Evolutionary conservation across 352 stramenopile genomes (phyloP), one percentile per base, ranked within the genome.

Genomic region (Phytopythium cucurbitacearum): DNA sequence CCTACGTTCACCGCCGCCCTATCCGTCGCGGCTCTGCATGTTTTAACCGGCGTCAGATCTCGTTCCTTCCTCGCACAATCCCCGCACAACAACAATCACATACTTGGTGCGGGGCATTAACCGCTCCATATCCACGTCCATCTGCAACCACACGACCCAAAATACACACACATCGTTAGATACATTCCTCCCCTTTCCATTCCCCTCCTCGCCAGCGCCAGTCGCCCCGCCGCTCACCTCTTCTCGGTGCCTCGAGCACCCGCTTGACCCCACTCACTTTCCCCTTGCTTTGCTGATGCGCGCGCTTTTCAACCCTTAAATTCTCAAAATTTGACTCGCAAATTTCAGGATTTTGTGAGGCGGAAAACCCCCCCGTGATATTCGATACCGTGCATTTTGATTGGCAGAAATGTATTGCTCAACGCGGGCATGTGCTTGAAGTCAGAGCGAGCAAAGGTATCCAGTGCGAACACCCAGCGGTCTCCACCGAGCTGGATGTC

Each of bases 91-190:
- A 16, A 32, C 11, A 41, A 41, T 4, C 46, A 35, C 15, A 51
- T 59, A 91, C 81, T 71, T 85, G 44, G 78, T 89, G 28, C 81
- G 78, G 38, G 81, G 81, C 81, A 91, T 91, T 12, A 87, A 65
- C 59, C 57, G 40, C 46, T 80, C 74, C 21, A 91, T 71, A 21
- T 89, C 81, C 56, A 89, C 76, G 16, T 53, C 48, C 48, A 53
- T 53, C 47, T 41, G 21, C 43, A 3, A 1, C 40, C 40, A 15
- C 40, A 28, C 21, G 21, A 28, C 21, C 21, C 21, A 28, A 28
- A 28, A 28, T 2, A 28, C 21, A 28, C 21, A 28, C 21, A 28
- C 2, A 28, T 28, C 21, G 21, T 28, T 28, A 28, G 21, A 28
- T n/a, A n/a, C n/a, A n/a, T n/a, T n/a, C n/a, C 21, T 28, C 21